A percentile compares a stretch with the other conserved stretches of the same genome.
These are phyloP conservation scores for Chytriomyces sp. DNA, from an alignment of 192 early-diverging fungal genomes.

Conservation along the genomic window DNA sequence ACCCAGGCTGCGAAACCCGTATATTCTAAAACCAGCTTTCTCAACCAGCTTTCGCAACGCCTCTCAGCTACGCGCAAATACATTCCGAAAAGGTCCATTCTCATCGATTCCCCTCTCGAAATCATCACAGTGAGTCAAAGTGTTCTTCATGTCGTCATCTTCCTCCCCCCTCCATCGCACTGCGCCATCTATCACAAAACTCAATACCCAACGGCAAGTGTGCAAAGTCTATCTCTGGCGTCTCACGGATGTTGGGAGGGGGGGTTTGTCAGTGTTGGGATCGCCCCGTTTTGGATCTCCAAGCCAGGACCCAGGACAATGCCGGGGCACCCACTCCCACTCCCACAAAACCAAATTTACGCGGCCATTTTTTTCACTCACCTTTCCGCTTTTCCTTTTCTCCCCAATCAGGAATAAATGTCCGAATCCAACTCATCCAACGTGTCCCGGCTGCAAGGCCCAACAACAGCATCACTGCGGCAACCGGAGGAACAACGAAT, in stretches of 20 bases:
- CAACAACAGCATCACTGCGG: not conserved
- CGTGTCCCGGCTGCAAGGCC: not conserved
- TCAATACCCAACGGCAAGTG: no score
- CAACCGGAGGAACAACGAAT: not conserved
- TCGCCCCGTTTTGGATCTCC: not conserved
- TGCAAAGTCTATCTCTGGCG: not conserved
- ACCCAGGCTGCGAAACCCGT: no score
- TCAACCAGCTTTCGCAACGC: no score
- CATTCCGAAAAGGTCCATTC: no score
- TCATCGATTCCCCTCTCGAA: no score
- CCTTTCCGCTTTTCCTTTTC: not conserved
- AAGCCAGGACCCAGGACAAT: not conserved
- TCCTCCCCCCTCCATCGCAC: no score
- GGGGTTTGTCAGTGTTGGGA: not conserved
- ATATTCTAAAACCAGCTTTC: no score
- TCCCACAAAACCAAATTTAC: no score
- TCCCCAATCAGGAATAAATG: not conserved
- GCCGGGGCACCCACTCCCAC: not conserved
- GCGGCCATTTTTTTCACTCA: not conserved
- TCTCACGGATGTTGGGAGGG: not conserved
- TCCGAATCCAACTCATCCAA: not conserved
- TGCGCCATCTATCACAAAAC: no score
- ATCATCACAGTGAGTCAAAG: no score
- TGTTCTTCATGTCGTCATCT: no score
- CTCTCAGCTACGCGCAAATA: no score